These are phyloP conservation scores for Lactarius akahatsu DNA, from an alignment of 768 basidiomycete species.

Conservation along the genomic window DNA sequence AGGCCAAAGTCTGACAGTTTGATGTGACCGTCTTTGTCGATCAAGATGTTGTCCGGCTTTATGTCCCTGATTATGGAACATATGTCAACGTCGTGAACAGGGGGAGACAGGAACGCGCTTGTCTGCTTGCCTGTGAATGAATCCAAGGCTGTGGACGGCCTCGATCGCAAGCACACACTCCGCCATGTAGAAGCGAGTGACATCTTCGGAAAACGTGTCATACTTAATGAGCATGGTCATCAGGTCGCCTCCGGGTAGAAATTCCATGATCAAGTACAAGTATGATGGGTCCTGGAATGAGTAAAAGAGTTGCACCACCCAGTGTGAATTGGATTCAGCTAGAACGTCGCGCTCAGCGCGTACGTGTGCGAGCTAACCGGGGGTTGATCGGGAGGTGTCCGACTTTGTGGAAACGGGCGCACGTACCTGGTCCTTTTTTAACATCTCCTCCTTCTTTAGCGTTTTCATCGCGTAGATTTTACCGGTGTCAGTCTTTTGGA, in stretches of 20 bases:
- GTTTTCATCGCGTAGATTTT: conserved; percentile 99
- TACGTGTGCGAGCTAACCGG: conserved; percentile 85
- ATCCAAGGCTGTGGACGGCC: conserved; percentile 94
- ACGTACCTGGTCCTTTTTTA: conserved; percentile 95
- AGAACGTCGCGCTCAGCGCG: conserved; percentile 96
- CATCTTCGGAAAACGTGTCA: conserved; percentile 97
- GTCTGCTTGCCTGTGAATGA: conserved; percentile 84
- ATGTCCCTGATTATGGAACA: conserved; percentile 67
- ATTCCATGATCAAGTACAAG: conserved; percentile 98
- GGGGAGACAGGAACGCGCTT: conserved; percentile 1
- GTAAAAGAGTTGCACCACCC: conserved; percentile 97
- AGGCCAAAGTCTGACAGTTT: conserved; percentile 98
- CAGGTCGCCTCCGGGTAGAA: conserved; percentile 94
- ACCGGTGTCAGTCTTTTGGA: conserved; percentile 95
- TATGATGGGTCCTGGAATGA: conserved; percentile 96
- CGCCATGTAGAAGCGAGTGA: conserved; percentile 98
- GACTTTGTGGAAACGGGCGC: not conserved
- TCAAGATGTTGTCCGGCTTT: conserved; percentile 98
- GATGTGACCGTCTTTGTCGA: conserved; percentile 95
- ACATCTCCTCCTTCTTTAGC: conserved; percentile 95
- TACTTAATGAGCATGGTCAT: conserved; percentile 99
- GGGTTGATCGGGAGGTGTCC: conserved; percentile 5
- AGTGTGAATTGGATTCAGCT: conserved; percentile 90
- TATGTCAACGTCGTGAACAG: conserved; percentile 13
- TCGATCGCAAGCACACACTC: conserved; percentile 97